Conservation (phyloP, 495 filamentous ascomycete genomes). For the Penicillium maclennaniae region DNA sequence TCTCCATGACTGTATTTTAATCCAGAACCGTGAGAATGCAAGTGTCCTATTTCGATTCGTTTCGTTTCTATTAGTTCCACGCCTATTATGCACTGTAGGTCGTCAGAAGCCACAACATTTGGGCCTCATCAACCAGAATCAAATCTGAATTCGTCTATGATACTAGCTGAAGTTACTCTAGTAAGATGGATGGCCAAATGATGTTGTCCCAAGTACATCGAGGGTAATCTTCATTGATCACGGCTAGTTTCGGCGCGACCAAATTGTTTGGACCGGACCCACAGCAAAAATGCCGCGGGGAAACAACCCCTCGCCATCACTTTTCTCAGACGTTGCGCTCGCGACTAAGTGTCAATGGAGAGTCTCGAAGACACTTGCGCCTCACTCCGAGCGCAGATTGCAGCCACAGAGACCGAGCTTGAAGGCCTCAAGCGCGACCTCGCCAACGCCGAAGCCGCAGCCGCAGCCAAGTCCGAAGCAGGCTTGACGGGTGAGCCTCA, state of each 20-base stretch:
- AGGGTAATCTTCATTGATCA: not conserved
- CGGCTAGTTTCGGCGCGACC: not conserved
- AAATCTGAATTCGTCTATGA: too few species aligned
- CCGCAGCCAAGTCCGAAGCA: constrained; percentile 18
- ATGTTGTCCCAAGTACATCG: too few species aligned
- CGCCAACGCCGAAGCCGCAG: constrained; percentile 30
- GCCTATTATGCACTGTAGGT: not conserved
- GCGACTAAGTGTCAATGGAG: constrained; percentile 8
- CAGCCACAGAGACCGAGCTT: constrained; percentile 36
- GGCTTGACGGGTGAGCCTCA: not conserved
- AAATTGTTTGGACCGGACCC: not conserved
- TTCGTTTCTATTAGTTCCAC: not conserved
- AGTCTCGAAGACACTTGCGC: constrained; percentile 32
- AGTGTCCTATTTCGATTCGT: not conserved
- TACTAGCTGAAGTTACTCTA: too few species aligned
- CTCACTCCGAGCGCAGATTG: constrained; percentile 39
- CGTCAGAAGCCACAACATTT: too few species aligned
- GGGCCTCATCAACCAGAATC: too few species aligned
- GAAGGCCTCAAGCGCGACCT: constrained; percentile 37
- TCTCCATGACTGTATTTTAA: not conserved
- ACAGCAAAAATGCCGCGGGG: constrained; percentile 5
- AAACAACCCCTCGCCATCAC: not conserved
- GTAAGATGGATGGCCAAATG: too few species aligned
- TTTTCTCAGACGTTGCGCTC: not conserved
- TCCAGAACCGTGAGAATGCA: not conserved